Percentiles rank a stretch among this genome's conserved stretches.
These are phyloP conservation scores for Aspergillus chevalieri DNA, from an alignment of 2,329 filamentous ascomycete genomes.

Conservation along the genomic window DNA sequence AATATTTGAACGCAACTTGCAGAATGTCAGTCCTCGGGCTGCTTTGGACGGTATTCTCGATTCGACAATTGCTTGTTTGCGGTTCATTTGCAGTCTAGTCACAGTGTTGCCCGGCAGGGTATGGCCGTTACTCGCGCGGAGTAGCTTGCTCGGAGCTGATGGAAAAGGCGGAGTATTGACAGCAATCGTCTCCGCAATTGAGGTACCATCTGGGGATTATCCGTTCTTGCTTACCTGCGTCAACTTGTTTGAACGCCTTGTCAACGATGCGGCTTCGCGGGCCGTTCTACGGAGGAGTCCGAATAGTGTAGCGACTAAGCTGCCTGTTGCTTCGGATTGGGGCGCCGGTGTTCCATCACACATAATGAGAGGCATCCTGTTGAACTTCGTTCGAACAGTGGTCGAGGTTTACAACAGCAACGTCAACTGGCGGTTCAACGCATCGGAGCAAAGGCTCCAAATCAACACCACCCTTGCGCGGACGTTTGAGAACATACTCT, in stretches of 20 bases:
- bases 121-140: slow-evolving; percentile 83
- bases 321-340: slow-evolving; percentile 39
- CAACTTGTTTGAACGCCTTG: slow-evolving; percentile 65
- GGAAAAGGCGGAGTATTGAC: slow-evolving; percentile 70
- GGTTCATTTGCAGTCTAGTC: slow-evolving; percentile 70
- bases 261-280: slow-evolving; percentile 65
- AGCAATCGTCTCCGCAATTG: slow-evolving; percentile 72
- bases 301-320: slow-evolving; percentile 24
- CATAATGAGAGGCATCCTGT: slow-evolving; percentile 63
- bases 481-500: slow-evolving; percentile 65
- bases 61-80: slow-evolving; percentile 67
- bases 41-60: slow-evolving; percentile 58
- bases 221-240: slow-evolving; percentile 70
- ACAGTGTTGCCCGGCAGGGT: slow-evolving; percentile 71
- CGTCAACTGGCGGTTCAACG: slow-evolving; percentile 74
- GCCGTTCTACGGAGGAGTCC: slow-evolving; percentile 41
- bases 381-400: slow-evolving; percentile 66
- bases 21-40: slow-evolving; percentile 50
- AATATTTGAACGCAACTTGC: slow-evolving; percentile 66
- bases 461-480: slow-evolving; percentile 63
- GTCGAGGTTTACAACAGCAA: slow-evolving; percentile 83
- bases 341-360: slow-evolving; percentile 71
- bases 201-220: slow-evolving; percentile 70
- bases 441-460: slow-evolving; percentile 60
- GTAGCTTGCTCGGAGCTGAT: slow-evolving; percentile 69